Evolutionary conservation across 192 early-diverging fungal genomes (phyloP).

Genomic region (Coemansia guatemalensis): DNA sequence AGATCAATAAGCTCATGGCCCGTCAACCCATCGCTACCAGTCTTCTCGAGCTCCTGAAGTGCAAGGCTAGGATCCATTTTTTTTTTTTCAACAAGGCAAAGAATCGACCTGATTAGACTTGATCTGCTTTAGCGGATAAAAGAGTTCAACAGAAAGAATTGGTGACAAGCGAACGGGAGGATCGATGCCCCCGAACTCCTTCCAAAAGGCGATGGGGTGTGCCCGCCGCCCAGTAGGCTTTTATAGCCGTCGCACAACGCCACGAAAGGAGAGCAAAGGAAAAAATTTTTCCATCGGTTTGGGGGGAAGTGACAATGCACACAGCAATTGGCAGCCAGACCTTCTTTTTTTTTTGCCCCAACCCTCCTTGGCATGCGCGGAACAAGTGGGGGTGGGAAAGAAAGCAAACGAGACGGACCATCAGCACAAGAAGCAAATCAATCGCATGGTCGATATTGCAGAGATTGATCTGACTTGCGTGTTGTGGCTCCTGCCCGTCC

Average conservation of each 20-base stretch:
- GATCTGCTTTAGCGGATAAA: no score
- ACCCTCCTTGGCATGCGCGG: no score
- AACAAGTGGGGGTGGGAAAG: not conserved
- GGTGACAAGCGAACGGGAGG: slow-evolving; percentile 33
- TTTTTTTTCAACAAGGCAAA: not conserved
- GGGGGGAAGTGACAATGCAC: not conserved
- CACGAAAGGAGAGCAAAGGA: not conserved
- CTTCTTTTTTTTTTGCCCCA: not conserved
- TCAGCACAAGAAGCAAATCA: no score
- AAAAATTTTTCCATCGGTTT: slow-evolving; percentile 10
- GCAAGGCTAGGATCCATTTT: slow-evolving; percentile 43
- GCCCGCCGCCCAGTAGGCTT: slow-evolving; percentile 3
- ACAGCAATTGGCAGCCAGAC: not conserved
- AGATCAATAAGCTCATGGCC: slow-evolving; percentile 83
- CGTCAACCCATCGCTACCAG: slow-evolving; percentile 76
- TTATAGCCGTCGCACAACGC: slow-evolving; percentile 15
- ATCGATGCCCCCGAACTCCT: slow-evolving; percentile 43
- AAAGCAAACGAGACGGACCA: not conserved
- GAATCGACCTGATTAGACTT: no score
- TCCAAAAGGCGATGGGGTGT: not conserved
- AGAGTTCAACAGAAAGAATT: not conserved
- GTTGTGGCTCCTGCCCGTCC: no score
- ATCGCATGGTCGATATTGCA: no score
- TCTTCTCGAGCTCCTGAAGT: slow-evolving; percentile 48
- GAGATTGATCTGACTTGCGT: no score